Evolutionary conservation across 371 early-diverging fungal species (phyloP), one percentile per base, ranked within the genome.

Genomic region (Mortierella sp.): DNA sequence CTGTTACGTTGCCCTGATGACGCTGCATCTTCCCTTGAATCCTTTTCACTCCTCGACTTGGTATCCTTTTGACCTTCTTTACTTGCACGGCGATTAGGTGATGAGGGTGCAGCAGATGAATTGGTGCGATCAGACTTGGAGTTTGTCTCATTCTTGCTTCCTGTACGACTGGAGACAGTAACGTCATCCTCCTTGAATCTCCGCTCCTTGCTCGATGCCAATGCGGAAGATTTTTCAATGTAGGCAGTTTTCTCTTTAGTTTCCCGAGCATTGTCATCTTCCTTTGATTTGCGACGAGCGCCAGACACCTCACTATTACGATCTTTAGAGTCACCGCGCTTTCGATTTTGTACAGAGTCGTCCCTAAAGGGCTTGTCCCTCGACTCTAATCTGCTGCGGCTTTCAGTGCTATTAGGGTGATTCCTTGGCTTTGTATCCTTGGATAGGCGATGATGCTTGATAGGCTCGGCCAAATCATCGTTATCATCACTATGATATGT

Each of bases 401-500:
- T 40, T 12, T 64, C 65, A 1, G 22, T 19, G 2, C 9, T 60
- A 3, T 64, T 65, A 0, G 53, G 29, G 17, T 40, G 65, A n/a
- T 31, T 22, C 17, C 43, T 69, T 6, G 60, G 51, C 29, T 64
- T 62, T 5, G 10, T n/a, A 15, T 76, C 71, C 40, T 76, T 70
- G 12, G 64, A 60, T 6, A 35, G 22, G 7, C 64, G 62, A 8
- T 54, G 57, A 28, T 28, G 54, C 51, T 59, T 66, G 59, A 17
- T 23, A 2, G 69, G 22, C 8, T 66, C 60, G 1, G 58, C 70
- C 37, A 29, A 10, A 10, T 73, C 79, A 19, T 31, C 68, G 26
- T 79, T 70, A 26, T 73, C 79, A 22, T 73, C 69, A 34, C 70
- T 73, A 26, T 73, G 54, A 56, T 73, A 79, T 13, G 74, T 23